A percentile compares a stretch with the other conserved stretches of the same genome.
These are phyloP conservation scores for Nigrograna mackinnonii DNA, from an alignment of 2,329 filamentous ascomycete species.

Conservation along the genomic window DNA sequence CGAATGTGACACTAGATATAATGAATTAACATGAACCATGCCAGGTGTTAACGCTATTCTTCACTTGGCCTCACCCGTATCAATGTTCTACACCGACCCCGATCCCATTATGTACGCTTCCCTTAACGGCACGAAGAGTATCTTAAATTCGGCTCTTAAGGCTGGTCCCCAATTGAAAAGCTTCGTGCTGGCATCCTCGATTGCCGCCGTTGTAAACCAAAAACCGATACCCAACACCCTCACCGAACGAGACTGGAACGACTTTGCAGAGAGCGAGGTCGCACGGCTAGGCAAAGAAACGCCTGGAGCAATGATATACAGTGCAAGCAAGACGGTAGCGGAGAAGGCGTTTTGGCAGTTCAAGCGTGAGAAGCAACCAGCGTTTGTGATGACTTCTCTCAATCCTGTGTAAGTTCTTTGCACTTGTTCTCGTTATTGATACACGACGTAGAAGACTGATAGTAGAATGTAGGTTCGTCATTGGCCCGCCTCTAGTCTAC, in stretches of 20 bases:
- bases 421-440: background rate
- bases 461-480: conserved; percentile 34
- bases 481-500: conserved; percentile 43
- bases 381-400: conserved; percentile 44
- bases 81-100: background rate
- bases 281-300: conserved; percentile 24
- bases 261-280: conserved; percentile 23
- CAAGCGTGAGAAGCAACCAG: conserved; percentile 37
- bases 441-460: conserved; percentile 1
- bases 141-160: conserved; percentile 20
- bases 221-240: conserved; percentile 17
- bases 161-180: conserved; percentile 31
- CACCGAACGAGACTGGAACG: conserved; percentile 29
- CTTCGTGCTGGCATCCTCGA: conserved; percentile 25
- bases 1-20: too few species aligned
- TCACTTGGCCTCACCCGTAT: background rate
- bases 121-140: conserved; percentile 20
- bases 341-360: conserved; percentile 36
- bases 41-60: background rate
- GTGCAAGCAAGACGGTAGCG: conserved; percentile 31
- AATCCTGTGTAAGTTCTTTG: conserved; percentile 42
- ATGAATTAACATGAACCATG: too few species aligned
- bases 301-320: conserved; percentile 25
- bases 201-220: conserved; percentile 13
- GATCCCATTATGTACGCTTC: conserved; percentile 11